These are phyloP conservation scores for Alternaria sp. DNA, from an alignment of 2,329 filamentous ascomycete genomes.

Conservation along the genomic window DNA sequence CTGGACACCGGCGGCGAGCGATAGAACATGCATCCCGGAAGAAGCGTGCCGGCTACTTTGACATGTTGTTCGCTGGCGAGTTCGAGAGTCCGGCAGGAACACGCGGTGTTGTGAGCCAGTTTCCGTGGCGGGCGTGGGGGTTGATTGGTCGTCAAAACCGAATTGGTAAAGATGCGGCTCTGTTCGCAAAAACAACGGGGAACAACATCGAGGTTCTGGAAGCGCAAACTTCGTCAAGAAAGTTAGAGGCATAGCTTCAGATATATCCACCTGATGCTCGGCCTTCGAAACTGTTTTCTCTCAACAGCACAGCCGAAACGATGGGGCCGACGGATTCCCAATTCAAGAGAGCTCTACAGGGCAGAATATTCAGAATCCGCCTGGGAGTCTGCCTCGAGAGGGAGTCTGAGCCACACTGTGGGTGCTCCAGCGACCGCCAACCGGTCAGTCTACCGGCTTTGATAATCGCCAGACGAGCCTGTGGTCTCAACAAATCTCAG, in stretches of 20 bases:
- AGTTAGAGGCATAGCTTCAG: background rate
- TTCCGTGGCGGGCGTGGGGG: background rate
- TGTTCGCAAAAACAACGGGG: background rate
- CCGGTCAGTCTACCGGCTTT: background rate
- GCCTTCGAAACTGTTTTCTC: background rate
- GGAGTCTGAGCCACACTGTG: background rate
- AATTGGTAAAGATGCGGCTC: background rate
- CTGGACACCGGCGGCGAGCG: background rate
- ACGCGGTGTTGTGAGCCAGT: background rate
- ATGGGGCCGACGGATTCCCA: background rate
- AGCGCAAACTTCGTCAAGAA: background rate
- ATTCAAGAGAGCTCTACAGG: background rate
- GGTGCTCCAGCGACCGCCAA: background rate
- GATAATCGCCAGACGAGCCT: background rate
- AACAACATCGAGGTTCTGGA: rapidly evolving
- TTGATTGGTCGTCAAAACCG: background rate
- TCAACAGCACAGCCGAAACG: background rate
- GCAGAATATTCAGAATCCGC: rapidly evolving
- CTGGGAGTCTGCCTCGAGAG: background rate
- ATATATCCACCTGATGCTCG: background rate
- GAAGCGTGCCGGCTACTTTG: background rate
- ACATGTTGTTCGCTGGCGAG: background rate
- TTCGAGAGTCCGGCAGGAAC: background rate
- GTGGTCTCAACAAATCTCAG: background rate
- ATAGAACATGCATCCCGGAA: background rate